These are phyloP conservation scores for Acer campestre DNA, from an alignment of 345 rosid genomes.

Conservation along the genomic window DNA sequence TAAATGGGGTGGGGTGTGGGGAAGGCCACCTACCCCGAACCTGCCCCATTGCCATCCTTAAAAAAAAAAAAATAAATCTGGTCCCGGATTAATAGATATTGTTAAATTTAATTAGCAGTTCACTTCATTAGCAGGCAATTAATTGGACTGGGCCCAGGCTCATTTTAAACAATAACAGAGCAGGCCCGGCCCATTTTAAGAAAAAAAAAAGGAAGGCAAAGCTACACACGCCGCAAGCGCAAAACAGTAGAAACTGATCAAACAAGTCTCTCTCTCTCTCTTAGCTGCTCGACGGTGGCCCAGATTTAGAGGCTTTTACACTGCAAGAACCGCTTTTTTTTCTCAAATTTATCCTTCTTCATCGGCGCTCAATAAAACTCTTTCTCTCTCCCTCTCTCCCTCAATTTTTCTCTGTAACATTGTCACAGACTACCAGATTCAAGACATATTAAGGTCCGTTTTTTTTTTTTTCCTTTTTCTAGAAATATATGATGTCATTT, in stretches of 20 bases:
- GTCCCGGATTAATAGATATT: too few relatives aligned
- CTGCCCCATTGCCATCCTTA: too few relatives aligned
- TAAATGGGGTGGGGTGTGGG: too few relatives aligned
- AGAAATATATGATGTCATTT: too few relatives aligned
- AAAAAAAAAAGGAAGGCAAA: background rate
- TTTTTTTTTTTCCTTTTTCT: background rate
- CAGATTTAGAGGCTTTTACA: slow-evolving; percentile 30
- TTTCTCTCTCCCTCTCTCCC: background rate
- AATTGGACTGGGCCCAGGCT: background rate
- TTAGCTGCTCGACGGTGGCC: slow-evolving; percentile 27
- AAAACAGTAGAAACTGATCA: background rate
- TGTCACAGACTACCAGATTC: slow-evolving; percentile 18
- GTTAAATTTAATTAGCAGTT: too few relatives aligned
- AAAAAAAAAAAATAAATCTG: too few relatives aligned
- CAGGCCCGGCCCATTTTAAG: slow-evolving; percentile 12
- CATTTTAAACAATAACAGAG: too few relatives aligned
- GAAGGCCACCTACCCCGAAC: too few relatives aligned
- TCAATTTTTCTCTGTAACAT: background rate
- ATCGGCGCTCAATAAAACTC: slow-evolving; percentile 9
- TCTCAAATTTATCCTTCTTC: slow-evolving; percentile 4
- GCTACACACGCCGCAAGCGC: slow-evolving; percentile 2
- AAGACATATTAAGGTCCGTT: slow-evolving; percentile 18
- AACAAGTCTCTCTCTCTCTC: background rate
- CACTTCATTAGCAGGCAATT: too few relatives aligned
- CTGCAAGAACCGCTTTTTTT: slow-evolving; percentile 14